Conservation (phyloP, 306 rosid genomes). For the Acmispon strigosus region DNA sequence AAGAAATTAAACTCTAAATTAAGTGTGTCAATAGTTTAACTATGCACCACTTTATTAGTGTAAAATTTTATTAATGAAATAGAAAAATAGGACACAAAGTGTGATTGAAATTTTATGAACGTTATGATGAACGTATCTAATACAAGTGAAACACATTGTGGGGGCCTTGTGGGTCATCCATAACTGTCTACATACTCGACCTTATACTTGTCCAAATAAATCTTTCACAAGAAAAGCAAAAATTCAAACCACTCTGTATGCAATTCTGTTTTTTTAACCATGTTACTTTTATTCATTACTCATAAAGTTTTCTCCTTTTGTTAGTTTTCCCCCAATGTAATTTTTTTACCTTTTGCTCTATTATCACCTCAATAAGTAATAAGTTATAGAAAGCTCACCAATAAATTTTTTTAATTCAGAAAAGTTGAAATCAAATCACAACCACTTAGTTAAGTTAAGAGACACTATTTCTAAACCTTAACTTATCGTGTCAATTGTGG, state of each 20-base stretch:
- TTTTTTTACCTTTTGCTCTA: no score
- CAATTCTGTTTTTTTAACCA: neutral
- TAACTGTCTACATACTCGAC: neutral
- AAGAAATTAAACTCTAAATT: no score
- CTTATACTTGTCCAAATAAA: neutral
- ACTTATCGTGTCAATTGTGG: neutral
- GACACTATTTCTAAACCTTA: neutral
- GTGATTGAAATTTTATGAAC: neutral
- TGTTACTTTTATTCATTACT: neutral
- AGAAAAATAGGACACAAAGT: no score
- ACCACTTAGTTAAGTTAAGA: no score
- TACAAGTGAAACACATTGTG: neutral
- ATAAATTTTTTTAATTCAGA: no score
- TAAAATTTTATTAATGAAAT: no score
- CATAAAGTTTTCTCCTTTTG: neutral
- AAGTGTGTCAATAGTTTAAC: no score
- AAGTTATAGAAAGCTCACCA: no score
- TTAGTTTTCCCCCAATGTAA: neutral
- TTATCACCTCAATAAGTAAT: no score
- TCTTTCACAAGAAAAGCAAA: neutral
- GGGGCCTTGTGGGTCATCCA: constrained; percentile 1
- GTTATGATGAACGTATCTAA: neutral
- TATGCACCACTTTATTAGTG: no score
- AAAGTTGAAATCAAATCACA: no score
- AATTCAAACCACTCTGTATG: neutral